These are phyloP conservation scores for Lathyrus aphaca DNA, from an alignment of 306 rosid genomes.

Conservation along the genomic window DNA sequence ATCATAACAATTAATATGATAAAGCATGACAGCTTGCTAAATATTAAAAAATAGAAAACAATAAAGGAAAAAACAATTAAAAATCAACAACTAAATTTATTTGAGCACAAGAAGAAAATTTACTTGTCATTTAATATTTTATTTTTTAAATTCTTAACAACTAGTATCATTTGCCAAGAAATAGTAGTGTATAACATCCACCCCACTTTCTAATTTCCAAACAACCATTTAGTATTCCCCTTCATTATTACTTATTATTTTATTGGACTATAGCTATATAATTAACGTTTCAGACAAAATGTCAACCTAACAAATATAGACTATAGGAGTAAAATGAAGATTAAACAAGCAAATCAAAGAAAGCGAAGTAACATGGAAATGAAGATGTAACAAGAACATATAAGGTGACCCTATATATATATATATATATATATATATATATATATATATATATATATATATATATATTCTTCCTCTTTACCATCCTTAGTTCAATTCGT, in stretches of 20 bases:
- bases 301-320: slow-evolving; percentile 16
- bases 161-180: background rate
- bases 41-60: background rate
- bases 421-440: too few relatives aligned
- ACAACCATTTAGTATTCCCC: background rate
- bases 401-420: too few relatives aligned
- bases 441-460: too few relatives aligned
- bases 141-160: background rate
- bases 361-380: slow-evolving; percentile 32
- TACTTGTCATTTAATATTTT: background rate
- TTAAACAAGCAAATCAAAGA: background rate
- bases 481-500: too few relatives aligned
- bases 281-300: background rate
- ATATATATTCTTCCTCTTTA: too few relatives aligned
- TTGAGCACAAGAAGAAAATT: background rate
- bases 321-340: background rate
- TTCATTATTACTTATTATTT: background rate
- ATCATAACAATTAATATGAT: too few relatives aligned
- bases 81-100: background rate
- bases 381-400: too few relatives aligned
- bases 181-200: background rate
- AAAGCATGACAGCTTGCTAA: background rate
- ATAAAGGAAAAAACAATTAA: background rate
- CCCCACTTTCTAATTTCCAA: background rate
- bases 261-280: background rate